phyloP scores from a whole-genome alignment of 2,329 filamentous ascomycete genomes.

The Phoma herbarum region DNA sequence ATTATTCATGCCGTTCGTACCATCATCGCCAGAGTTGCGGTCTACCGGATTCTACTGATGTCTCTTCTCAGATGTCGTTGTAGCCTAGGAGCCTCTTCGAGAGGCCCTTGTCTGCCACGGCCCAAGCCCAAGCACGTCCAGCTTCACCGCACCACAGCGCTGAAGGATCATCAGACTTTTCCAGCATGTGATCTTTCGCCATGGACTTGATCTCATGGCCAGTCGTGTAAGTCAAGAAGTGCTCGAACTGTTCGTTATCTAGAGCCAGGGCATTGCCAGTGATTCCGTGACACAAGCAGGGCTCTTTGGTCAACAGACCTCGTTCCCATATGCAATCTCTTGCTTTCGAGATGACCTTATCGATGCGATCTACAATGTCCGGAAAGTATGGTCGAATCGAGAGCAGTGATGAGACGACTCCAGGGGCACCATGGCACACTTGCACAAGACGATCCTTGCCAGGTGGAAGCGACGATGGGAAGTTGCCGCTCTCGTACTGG shows the following conservation, averaged over 20 bases:
- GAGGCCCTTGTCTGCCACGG: slow-evolving; percentile 55
- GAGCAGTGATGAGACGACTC: slow-evolving; percentile 66
- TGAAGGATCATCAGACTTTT: slow-evolving; percentile 60
- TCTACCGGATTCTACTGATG: not conserved
- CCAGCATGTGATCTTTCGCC: slow-evolving; percentile 61
- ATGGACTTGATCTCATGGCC: slow-evolving; percentile 64
- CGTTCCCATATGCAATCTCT: slow-evolving; percentile 64
- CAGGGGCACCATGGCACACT: slow-evolving; percentile 73
- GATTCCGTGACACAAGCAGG: slow-evolving; percentile 72
- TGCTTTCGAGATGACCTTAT: slow-evolving; percentile 61
- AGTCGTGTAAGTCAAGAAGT: slow-evolving; percentile 67
- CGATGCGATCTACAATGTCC: slow-evolving; percentile 62
- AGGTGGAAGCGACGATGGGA: slow-evolving; percentile 64
- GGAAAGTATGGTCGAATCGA: slow-evolving; percentile 67
- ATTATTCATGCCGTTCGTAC: slow-evolving; percentile 33
- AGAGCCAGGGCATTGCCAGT: slow-evolving; percentile 70
- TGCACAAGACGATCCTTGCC: slow-evolving; percentile 65
- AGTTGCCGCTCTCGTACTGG: slow-evolving; percentile 71
- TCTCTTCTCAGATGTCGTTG: slow-evolving; percentile 55
- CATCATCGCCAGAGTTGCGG: slow-evolving; percentile 28
- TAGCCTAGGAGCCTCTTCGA: slow-evolving; percentile 59
- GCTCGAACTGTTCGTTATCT: slow-evolving; percentile 59
- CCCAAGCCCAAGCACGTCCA: slow-evolving; percentile 60
- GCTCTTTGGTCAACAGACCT: slow-evolving; percentile 69
- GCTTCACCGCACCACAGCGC: slow-evolving; percentile 61